Evolutionary conservation across 345 rosid species (phyloP).

Genomic region (Erodium maritimum): DNA sequence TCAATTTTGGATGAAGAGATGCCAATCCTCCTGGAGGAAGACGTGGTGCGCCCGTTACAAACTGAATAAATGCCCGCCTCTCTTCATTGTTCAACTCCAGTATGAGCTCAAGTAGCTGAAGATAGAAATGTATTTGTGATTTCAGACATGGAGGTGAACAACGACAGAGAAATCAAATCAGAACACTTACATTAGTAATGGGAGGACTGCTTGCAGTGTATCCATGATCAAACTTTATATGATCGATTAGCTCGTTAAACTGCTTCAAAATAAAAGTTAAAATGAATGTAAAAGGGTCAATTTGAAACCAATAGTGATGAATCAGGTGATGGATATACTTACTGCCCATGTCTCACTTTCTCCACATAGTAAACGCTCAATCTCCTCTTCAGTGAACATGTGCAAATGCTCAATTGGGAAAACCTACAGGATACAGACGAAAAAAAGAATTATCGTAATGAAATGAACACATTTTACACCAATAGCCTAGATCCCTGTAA

Average conservation of each 20-base stretch:
- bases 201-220: constrained; percentile 97
- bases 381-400: constrained; percentile 72
- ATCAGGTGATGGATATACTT: constrained; percentile 15
- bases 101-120: constrained; percentile 68
- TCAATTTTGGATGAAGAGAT: constrained; percentile 75
- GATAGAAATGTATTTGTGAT: constrained; percentile 7
- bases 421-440: constrained; percentile 37
- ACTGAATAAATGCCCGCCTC: constrained; percentile 73
- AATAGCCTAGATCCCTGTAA: too few species aligned
- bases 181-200: constrained; percentile 39
- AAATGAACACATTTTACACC: too few species aligned
- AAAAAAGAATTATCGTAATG: neutral
- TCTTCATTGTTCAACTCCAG: constrained; percentile 54
- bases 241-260: constrained; percentile 71
- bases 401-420: constrained; percentile 60
- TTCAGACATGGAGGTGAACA: neutral
- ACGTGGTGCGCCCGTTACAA: constrained; percentile 91
- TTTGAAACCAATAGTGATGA: neutral
- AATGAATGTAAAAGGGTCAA: constrained; percentile 2
- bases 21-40: constrained; percentile 93
- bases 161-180: neutral
- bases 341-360: constrained; percentile 64
- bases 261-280: constrained; percentile 17
- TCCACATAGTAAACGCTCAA: constrained; percentile 80
- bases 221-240: constrained; percentile 95